Conservation (phyloP, 2,329 filamentous ascomycete genomes). For the Fusarium tanahbumbuense region DNA sequence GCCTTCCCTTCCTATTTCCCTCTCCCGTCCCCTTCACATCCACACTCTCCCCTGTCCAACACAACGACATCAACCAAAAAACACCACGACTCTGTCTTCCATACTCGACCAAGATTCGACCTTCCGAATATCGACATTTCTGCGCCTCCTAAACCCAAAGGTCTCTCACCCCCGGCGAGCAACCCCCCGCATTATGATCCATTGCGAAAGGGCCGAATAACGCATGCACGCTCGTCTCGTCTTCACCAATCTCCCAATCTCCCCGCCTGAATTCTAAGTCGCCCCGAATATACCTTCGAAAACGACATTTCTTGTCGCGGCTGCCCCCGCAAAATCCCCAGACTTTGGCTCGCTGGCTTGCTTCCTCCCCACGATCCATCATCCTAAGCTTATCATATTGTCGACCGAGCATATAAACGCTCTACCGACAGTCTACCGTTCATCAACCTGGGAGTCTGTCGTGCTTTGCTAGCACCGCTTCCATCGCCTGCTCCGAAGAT, state of each 20-base stretch:
- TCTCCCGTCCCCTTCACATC: slow-evolving; percentile 32
- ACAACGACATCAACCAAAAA: slow-evolving; percentile 1
- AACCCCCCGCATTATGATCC: slow-evolving; percentile 50
- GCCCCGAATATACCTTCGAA: slow-evolving; percentile 41
- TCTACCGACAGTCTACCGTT: slow-evolving; percentile 1
- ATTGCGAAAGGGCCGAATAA: slow-evolving; percentile 54
- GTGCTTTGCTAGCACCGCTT: slow-evolving; percentile 6
- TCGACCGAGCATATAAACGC: slow-evolving; percentile 17
- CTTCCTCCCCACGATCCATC: slow-evolving; percentile 22
- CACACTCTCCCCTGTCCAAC: slow-evolving; percentile 21
- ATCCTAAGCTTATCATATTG: slow-evolving; percentile 9
- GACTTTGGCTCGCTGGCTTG: slow-evolving; percentile 41
- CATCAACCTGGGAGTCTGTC: slow-evolving; percentile 10
- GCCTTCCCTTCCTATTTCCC: slow-evolving; percentile 26
- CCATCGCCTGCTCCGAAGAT: slow-evolving; percentile 16
- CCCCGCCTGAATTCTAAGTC: slow-evolving; percentile 37
- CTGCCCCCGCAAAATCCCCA: slow-evolving; percentile 49
- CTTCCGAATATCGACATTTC: slow-evolving; percentile 7
- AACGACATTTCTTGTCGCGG: slow-evolving; percentile 34
- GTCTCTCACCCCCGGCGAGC: slow-evolving; percentile 23
- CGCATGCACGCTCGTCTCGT: slow-evolving; percentile 45
- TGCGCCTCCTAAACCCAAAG: slow-evolving; percentile 22
- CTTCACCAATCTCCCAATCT: slow-evolving; percentile 39
- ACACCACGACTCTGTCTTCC: background rate
- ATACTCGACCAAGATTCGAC: background rate